Conservation (phyloP, 306 rosid genomes). For the Quercus agrifolia region DNA sequence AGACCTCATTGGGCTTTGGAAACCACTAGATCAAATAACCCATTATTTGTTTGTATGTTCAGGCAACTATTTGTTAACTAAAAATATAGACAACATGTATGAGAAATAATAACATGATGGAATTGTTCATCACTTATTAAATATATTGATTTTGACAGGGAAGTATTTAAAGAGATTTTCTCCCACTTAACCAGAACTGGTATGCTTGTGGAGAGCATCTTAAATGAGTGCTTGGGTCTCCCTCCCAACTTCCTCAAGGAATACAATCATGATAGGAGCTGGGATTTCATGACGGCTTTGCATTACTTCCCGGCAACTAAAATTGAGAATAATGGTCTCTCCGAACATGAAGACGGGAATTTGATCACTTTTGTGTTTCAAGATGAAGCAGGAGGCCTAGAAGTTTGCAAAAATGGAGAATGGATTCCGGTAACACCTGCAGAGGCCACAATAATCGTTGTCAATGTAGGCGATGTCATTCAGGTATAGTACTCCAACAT, state of each 20-base stretch:
- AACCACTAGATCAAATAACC: no score
- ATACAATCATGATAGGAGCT: slow-evolving; percentile 44
- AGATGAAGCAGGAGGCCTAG: slow-evolving; percentile 50
- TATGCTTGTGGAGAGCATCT: slow-evolving; percentile 35
- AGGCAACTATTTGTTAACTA: no score
- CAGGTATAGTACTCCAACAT: slow-evolving; percentile 25
- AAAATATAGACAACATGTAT: not conserved
- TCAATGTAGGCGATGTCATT: slow-evolving; percentile 45
- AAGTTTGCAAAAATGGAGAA: slow-evolving; percentile 31
- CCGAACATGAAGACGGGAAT: slow-evolving; percentile 48
- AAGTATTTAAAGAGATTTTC: slow-evolving; percentile 44
- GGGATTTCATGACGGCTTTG: slow-evolving; percentile 38
- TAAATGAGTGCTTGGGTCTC: slow-evolving; percentile 47
- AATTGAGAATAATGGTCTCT: slow-evolving; percentile 30
- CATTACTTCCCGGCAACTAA: slow-evolving; percentile 39
- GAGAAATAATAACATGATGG: not conserved
- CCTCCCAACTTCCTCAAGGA: slow-evolving; percentile 40
- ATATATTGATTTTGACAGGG: slow-evolving; percentile 25
- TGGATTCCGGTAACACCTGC: slow-evolving; percentile 46
- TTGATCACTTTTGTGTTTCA: slow-evolving; percentile 38
- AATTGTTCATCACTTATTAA: not conserved
- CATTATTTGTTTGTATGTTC: no score
- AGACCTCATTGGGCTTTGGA: no score
- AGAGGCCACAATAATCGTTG: slow-evolving; percentile 43
- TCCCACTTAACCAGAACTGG: slow-evolving; percentile 23